phyloP scores from a whole-genome alignment of 257 asterid genomes.

The Thymus mandschuricus region DNA sequence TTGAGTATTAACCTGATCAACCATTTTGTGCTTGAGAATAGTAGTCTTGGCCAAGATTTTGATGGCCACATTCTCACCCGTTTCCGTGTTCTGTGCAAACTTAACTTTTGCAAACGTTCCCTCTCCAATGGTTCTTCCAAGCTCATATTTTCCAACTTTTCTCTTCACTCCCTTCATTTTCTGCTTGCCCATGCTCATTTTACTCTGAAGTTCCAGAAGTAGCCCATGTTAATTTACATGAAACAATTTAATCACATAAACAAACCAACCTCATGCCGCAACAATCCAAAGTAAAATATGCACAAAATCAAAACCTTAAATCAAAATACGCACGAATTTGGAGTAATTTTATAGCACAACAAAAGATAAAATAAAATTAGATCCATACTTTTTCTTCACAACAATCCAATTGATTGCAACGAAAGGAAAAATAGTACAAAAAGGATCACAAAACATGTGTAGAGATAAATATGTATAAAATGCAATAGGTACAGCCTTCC shows the following conservation, averaged over 20 bases:
- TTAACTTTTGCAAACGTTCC: constrained; percentile 95
- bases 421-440: background rate
- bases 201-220: constrained; percentile 27
- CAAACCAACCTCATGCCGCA: constrained; percentile 17
- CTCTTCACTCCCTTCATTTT: constrained; percentile 62
- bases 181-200: constrained; percentile 40
- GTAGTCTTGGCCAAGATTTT: constrained; percentile 87
- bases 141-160: constrained; percentile 84
- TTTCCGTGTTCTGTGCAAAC: constrained; percentile 76
- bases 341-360: background rate
- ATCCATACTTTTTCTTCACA: constrained; percentile 3
- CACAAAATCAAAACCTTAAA: constrained; percentile 15
- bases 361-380: background rate
- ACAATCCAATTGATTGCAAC: constrained; percentile 25
- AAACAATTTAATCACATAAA: constrained; percentile 12
- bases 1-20: constrained; percentile 65
- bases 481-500: background rate
- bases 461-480: background rate
- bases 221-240: constrained; percentile 8
- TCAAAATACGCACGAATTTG: background rate
- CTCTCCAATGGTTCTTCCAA: constrained; percentile 88
- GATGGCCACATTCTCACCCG: constrained; percentile 79
- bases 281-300: constrained; percentile 11
- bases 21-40: constrained; percentile 89
- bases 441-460: background rate